phyloP scores from a whole-genome alignment of 495 filamentous ascomycete species.

The Apodospora peruviana region DNA sequence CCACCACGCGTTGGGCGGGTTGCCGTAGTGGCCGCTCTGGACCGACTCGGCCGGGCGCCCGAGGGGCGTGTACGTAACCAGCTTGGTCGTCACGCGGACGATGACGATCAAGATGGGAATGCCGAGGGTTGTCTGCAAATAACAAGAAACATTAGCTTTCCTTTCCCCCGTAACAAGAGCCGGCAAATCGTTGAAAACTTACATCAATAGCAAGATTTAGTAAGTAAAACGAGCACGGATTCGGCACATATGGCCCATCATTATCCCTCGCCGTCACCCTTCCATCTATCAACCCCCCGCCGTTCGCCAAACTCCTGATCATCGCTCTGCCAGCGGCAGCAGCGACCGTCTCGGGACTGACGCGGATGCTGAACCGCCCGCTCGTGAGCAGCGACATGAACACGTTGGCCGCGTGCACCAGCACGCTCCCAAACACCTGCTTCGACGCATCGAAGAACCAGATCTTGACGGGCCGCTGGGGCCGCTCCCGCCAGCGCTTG shows the following conservation, averaged over 20 bases:
- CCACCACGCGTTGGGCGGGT: constrained; percentile 73
- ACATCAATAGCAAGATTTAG: constrained; percentile 94
- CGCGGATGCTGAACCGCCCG: constrained; percentile 57
- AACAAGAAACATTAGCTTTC: neutral
- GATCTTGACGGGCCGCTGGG: constrained; percentile 85
- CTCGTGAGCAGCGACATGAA: constrained; percentile 93
- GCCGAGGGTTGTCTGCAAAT: constrained; percentile 76
- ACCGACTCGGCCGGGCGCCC: constrained; percentile 81
- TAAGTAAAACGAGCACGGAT: constrained; percentile 94
- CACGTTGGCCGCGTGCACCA: constrained; percentile 87
- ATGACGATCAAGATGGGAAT: constrained; percentile 89
- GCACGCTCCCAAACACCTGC: constrained; percentile 88
- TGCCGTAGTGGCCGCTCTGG: constrained; percentile 85
- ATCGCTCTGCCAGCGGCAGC: neutral
- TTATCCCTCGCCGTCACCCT: constrained; percentile 30
- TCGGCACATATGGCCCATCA: constrained; percentile 63
- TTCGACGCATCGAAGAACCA: constrained; percentile 97
- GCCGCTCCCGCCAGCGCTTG: constrained; percentile 87
- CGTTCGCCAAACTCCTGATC: constrained; percentile 2
- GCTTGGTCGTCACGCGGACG: constrained; percentile 64
- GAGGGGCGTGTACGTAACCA: constrained; percentile 71
- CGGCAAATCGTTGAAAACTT: constrained; percentile 34
- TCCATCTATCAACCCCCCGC: constrained; percentile 2
- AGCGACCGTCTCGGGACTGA: constrained; percentile 36
- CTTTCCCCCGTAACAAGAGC: neutral